A percentile compares a stretch with the other conserved stretches of the same genome.
phyloP scores from a whole-genome alignment of 495 filamentous ascomycete genomes.

The Bacidia gigantensis region DNA sequence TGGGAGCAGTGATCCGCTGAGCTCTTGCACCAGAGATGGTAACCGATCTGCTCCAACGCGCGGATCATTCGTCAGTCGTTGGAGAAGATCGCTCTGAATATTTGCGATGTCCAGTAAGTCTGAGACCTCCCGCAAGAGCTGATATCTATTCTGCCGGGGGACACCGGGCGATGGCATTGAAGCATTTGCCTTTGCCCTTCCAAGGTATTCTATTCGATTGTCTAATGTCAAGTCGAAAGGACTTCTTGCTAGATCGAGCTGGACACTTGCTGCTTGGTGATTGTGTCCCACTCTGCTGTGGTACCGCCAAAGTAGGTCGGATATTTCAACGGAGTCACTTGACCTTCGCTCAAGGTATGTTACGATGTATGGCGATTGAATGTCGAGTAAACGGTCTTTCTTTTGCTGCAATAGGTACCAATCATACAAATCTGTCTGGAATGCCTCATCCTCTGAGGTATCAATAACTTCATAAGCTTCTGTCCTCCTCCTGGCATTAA shows the following conservation, averaged over 20 bases:
- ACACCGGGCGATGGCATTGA: conserved; percentile 59
- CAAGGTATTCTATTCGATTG: conserved; percentile 76
- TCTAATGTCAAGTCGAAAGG: conserved; percentile 60
- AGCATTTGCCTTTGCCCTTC: conserved; percentile 74
- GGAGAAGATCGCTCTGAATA: conserved; percentile 84
- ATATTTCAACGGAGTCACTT: conserved; percentile 51
- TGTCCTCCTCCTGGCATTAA: conserved; percentile 57
- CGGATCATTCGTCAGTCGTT: conserved; percentile 57
- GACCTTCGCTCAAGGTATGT: conserved; percentile 72
- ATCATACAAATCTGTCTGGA: conserved; percentile 87
- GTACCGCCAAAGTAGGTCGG: conserved; percentile 87
- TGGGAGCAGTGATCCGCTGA: conserved; percentile 61
- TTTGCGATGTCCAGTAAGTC: conserved; percentile 86
- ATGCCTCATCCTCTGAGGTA: conserved; percentile 75
- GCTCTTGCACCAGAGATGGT: conserved; percentile 41
- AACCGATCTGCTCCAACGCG: conserved; percentile 49
- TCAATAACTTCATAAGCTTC: conserved; percentile 85
- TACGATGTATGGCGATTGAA: conserved; percentile 69
- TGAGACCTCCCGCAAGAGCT: conserved; percentile 65
- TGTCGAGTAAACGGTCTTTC: conserved; percentile 69
- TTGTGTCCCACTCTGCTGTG: conserved; percentile 65
- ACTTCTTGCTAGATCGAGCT: conserved; percentile 69
- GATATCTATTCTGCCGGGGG: conserved; percentile 58
- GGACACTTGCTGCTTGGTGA: conserved; percentile 74
- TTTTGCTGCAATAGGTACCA: conserved; percentile 83